These are phyloP conservation scores for Neopestalotiopsis clavispora DNA, from an alignment of 2,329 filamentous ascomycete species.

Conservation along the genomic window DNA sequence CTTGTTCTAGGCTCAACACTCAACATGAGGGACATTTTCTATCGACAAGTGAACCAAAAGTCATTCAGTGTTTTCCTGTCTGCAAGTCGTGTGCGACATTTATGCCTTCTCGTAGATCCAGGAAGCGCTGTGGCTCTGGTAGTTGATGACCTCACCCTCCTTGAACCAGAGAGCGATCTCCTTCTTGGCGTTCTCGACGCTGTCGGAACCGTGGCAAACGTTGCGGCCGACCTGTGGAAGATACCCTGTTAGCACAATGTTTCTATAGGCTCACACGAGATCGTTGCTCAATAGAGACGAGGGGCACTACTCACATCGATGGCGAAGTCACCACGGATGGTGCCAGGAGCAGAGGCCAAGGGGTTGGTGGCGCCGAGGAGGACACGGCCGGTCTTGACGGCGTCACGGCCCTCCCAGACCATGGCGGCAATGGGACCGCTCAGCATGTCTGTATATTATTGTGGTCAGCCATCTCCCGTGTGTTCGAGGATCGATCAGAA, in stretches of 20 bases:
- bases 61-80: background rate
- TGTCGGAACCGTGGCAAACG: constrained; percentile 99
- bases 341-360: constrained; percentile 89
- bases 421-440: constrained; percentile 97
- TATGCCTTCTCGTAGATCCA: constrained; percentile 96
- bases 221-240: constrained; percentile 76
- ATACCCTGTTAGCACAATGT: constrained; percentile 6
- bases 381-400: constrained; percentile 96
- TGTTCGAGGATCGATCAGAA: background rate
- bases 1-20: constrained; percentile 21
- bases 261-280: background rate
- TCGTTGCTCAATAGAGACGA: constrained; percentile 20
- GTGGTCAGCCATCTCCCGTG: constrained; percentile 11
- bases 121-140: constrained; percentile 82
- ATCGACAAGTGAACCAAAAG: background rate
- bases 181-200: constrained; percentile 99
- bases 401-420: constrained; percentile 99
- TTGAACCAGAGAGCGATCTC: constrained; percentile 99
- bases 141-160: constrained; percentile 81
- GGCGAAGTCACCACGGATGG: constrained; percentile 91
- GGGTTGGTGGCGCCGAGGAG: constrained; percentile 99
- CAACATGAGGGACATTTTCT: background rate
- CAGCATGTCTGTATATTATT: constrained; percentile 77
- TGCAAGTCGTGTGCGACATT: constrained; percentile 23
- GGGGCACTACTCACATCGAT: constrained; percentile 53